phyloP scores from a whole-genome alignment of 306 rosid genomes.

The Chamaecrista fasciculata region DNA sequence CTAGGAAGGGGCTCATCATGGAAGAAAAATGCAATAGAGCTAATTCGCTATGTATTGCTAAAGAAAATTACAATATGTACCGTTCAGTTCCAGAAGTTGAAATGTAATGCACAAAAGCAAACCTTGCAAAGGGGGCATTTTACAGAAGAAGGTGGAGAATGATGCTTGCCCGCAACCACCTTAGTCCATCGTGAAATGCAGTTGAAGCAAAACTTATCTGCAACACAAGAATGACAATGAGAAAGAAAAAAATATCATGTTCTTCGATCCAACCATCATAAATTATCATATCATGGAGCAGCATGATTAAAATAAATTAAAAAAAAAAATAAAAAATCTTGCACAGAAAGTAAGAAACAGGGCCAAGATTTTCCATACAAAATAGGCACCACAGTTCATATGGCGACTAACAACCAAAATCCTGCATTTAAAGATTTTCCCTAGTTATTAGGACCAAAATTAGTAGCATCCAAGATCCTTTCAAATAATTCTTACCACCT shows the following conservation, averaged over 20 bases:
- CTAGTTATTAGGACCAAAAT: too few species aligned
- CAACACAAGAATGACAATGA: constrained; percentile 27
- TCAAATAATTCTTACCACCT: background rate
- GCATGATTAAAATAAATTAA: background rate
- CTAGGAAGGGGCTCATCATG: background rate
- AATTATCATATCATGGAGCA: background rate
- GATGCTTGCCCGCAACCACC: constrained; percentile 58
- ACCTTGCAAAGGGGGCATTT: constrained; percentile 98
- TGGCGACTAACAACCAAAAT: background rate
- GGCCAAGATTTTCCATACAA: background rate
- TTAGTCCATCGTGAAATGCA: constrained; percentile 90
- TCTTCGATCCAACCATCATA: background rate
- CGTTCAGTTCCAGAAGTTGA: constrained; percentile 5
- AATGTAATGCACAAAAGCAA: constrained; percentile 17
- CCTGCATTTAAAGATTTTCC: too few species aligned
- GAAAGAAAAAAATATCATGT: background rate
- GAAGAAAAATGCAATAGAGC: background rate
- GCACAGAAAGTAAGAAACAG: background rate
- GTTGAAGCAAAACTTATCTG: constrained; percentile 84
- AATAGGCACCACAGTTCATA: background rate
- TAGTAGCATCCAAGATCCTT: background rate
- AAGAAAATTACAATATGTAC: background rate
- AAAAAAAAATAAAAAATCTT: too few species aligned
- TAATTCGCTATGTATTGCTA: background rate
- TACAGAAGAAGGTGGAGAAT: constrained; percentile 45